These are phyloP conservation scores for Ascochyta pisi DNA, from an alignment of 2,329 filamentous ascomycete genomes.

Conservation along the genomic window DNA sequence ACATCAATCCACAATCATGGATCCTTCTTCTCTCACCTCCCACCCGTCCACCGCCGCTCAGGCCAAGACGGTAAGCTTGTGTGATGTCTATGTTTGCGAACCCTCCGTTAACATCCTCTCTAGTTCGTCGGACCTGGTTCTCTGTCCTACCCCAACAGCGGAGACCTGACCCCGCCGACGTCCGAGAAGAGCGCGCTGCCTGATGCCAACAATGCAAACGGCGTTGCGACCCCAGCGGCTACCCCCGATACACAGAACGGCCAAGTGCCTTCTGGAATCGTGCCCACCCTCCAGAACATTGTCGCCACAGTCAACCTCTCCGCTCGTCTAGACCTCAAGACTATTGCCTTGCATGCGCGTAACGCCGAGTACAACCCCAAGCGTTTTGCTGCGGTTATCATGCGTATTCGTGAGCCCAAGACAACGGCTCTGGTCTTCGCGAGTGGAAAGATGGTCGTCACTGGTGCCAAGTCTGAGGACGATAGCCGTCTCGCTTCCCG, in stretches of 20 bases:
- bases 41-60: conserved; percentile 90
- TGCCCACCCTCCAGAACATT: conserved; percentile 69
- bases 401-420: conserved; percentile 99
- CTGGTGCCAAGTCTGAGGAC: conserved; percentile 96
- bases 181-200: conserved; percentile 71
- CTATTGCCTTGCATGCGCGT: conserved; percentile 95
- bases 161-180: conserved; percentile 81
- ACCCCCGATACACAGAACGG: conserved; percentile 80
- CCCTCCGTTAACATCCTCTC: conserved; percentile 31
- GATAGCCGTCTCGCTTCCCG: conserved; percentile 95
- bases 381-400: conserved; percentile 99
- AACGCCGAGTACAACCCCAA: conserved; percentile 99
- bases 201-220: conserved; percentile 61
- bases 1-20: conserved; percentile 68
- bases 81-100: conserved; percentile 31
- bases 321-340: conserved; percentile 98
- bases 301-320: conserved; percentile 98
- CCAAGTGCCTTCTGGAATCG: conserved; percentile 70
- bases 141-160: conserved; percentile 84
- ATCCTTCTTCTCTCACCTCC: conserved; percentile 75
- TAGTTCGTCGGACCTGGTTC: conserved; percentile 84
- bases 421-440: conserved; percentile 98
- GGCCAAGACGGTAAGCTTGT: conserved; percentile 72
- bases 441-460: conserved; percentile 99
- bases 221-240: conserved; percentile 87